phyloP scores from a whole-genome alignment of 176 grass and related monocot species.

The Rhynchospora pubera region DNA sequence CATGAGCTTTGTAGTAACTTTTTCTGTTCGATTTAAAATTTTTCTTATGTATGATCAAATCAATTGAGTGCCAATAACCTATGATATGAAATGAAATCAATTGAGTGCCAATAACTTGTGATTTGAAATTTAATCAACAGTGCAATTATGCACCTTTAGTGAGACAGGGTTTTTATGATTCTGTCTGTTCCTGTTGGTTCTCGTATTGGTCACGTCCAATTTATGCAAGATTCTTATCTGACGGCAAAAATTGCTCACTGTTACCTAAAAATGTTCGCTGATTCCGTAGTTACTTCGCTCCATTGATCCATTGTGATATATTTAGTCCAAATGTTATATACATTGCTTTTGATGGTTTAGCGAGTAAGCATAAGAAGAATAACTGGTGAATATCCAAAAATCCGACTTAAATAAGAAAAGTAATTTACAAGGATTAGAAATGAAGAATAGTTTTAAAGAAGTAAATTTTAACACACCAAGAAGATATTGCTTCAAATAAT shows the following conservation, averaged over 20 bases:
- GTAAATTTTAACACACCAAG: too few species aligned
- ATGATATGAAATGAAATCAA: neutral
- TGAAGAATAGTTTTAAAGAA: too few species aligned
- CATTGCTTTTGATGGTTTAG: too few species aligned
- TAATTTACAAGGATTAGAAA: too few species aligned
- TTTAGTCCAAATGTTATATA: too few species aligned
- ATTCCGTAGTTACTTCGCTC: neutral
- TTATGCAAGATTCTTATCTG: neutral
- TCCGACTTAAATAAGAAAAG: too few species aligned
- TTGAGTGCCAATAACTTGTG: neutral
- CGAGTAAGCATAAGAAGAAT: too few species aligned
- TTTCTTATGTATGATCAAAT: neutral
- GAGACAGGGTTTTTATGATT: neutral
- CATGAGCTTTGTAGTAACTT: constrained; percentile 1
- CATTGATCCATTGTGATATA: too few species aligned
- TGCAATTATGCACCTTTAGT: neutral
- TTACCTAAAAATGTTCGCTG: neutral
- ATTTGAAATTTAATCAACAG: neutral
- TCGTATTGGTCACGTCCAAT: neutral
- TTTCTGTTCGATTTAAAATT: neutral
- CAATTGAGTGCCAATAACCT: neutral
- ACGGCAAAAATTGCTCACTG: neutral
- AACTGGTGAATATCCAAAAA: too few species aligned
- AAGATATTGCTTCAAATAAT: too few species aligned
- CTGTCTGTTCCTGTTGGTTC: neutral